Evolutionary conservation across 768 basidiomycete genomes (phyloP), one percentile per base, ranked within the genome.

Genomic region (Xerocomus spinulosus): DNA sequence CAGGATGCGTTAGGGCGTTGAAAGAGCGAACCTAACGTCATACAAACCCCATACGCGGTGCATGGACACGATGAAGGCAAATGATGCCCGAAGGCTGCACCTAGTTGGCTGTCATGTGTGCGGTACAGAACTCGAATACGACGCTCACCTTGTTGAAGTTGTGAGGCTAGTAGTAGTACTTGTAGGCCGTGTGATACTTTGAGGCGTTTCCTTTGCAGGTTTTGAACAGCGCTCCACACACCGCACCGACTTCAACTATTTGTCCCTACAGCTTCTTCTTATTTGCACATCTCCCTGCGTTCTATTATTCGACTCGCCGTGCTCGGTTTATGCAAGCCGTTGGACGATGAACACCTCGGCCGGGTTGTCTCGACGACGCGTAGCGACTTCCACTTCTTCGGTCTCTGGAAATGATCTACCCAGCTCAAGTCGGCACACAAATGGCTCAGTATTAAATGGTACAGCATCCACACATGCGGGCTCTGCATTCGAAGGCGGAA

Each of bases 401-500:
- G 48, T 60, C 36, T 58, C 73, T 46, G 63, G 63, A 48, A 70
- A 75, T 33, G 75, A 75, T 54, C 68, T 64, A 46, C 41, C 61
- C 28, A 54, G 59, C 62, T 48, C 60, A 46, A 50, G 61, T 35
- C 59, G 68, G 52, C 51, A 58, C 45, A 10, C 53, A 30, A 66
- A 67, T 50, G 65, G 68, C 52, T 57, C 60, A 46, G 43, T 58
- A 50, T 48, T 66, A 17, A 60, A 67, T 50, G 57, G 63, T 26
- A 45, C 58, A n/a, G 54, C 59, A n/a, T 57, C 63, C 9, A 70
- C 76, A 10, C 85, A 88, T 62, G 87, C 85, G 0, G 85, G 89
- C 49, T 81, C 85, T 20, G 92, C 92, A 2, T 86, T 95, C 54
- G 85, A 86, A 50, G 88, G 92, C 40, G 82, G 92, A 23, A 81